Evolutionary conservation across 2,329 filamentous ascomycete genomes (phyloP).

Genomic region (Exophiala alcalophila): DNA sequence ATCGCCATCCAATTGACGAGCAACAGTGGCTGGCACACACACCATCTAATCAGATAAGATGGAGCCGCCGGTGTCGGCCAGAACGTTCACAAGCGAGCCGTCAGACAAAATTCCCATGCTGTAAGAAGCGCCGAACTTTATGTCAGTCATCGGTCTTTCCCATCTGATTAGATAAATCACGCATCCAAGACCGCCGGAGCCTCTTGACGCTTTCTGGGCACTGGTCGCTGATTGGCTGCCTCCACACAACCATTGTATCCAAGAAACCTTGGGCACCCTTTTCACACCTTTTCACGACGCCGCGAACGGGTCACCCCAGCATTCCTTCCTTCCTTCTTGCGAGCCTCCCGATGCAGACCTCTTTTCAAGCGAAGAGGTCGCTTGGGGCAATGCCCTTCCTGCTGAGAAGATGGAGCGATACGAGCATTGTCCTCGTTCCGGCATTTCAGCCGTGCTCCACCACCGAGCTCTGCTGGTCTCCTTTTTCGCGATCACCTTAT

Average conservation of each 20-base stretch:
- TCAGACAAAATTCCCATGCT: not conserved
- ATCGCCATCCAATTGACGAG: conserved; percentile 2
- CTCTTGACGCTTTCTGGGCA: not conserved
- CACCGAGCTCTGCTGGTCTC: too few relatives aligned
- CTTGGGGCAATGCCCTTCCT: too few relatives aligned
- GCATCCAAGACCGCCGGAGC: conserved; percentile 11
- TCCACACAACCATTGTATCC: conserved; percentile 4
- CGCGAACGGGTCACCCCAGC: too few relatives aligned
- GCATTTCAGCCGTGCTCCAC: too few relatives aligned
- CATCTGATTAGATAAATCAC: conserved; percentile 28
- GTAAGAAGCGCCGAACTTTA: not conserved
- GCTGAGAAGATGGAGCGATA: too few relatives aligned
- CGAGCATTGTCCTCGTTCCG: too few relatives aligned
- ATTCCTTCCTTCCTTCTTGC: too few relatives aligned
- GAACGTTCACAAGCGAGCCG: not conserved
- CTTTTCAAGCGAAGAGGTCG: too few relatives aligned
- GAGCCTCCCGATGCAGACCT: too few relatives aligned
- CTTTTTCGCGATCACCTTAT: too few relatives aligned
- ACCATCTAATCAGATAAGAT: conserved; percentile 27
- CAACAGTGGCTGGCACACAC: not conserved
- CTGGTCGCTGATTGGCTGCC: conserved; percentile 5
- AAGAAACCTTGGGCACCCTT: too few relatives aligned
- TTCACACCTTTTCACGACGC: too few relatives aligned
- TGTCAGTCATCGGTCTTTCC: conserved; percentile 6
- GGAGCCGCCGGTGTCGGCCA: conserved; percentile 10